Evolutionary conservation across 2,329 filamentous ascomycete species (phyloP).

Genomic region (Paramyrothecium roridum): DNA sequence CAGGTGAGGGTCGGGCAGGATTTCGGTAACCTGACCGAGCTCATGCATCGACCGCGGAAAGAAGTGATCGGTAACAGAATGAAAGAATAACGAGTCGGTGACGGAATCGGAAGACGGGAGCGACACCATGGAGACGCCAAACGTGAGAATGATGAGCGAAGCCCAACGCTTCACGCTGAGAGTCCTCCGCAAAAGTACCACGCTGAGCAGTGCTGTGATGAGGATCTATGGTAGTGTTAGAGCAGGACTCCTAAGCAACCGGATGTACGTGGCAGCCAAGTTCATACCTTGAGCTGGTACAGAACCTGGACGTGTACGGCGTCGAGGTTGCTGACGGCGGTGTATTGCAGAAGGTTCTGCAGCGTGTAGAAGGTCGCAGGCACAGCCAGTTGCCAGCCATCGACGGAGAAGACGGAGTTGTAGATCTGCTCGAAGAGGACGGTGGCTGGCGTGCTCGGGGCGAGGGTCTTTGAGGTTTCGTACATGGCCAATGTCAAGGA

Average conservation of each 20-base stretch:
- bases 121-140: conserved; percentile 83
- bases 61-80: conserved; percentile 63
- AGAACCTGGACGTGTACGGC: conserved; percentile 91
- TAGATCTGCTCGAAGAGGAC: conserved; percentile 78
- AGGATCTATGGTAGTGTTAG: conserved; percentile 56
- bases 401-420: conserved; percentile 77
- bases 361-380: conserved; percentile 86
- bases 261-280: background rate
- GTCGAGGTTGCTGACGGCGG: conserved; percentile 86
- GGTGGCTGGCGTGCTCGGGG: conserved; percentile 75
- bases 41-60: conserved; percentile 80
- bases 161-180: conserved; percentile 76
- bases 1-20: conserved; percentile 5
- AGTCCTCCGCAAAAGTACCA: conserved; percentile 68
- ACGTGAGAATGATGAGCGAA: conserved; percentile 72
- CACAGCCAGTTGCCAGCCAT: conserved; percentile 92
- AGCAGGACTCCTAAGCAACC: background rate
- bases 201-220: conserved; percentile 83
- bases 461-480: conserved; percentile 75
- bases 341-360: conserved; percentile 91
- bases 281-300: conserved; percentile 79
- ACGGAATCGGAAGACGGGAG: conserved; percentile 61
- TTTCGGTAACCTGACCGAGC: conserved; percentile 51
- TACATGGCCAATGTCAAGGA: conserved; percentile 85
- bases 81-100: conserved; percentile 56